Base-by-base conservation (phyloP, 1,284 basidiomycete species). In the Heliocybe sulcata region DNA sequence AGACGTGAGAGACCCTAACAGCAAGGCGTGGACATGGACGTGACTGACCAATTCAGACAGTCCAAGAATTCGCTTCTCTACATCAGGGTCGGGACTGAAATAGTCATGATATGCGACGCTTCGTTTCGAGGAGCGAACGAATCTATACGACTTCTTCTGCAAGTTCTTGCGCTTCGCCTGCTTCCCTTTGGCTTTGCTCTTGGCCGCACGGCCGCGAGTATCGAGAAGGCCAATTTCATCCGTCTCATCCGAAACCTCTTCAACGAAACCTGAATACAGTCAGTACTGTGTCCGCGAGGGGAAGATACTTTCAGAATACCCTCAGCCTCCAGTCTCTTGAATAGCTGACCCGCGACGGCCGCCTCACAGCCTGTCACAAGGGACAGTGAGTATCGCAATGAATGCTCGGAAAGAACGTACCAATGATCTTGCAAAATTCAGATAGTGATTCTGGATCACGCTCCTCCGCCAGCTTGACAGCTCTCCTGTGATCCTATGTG, bases 301-400 rank as follows among this genome's bases (percentile, higher is more conserved):
- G 87, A 12, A 78, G 88, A 89, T 57, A 45, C 25, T 12, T 25
- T 2, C 29, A 1, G 16, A 52, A 45, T 38, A 85, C 88, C 87
- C 76, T 90, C 85, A 27, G 74, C 72, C 65, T 90, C 84, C 14
- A 91, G 74, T 47, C 83, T 72, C 63, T 81, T 83, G 64, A 88
- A 78, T 20, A 89, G 68, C 60, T 85, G 84, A 1, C 77, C 76
- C 26, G 81, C 78, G 9, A 85, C 71, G 23, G 73, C 65, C 35
- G 74, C 70, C 56, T 82, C 74, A 57, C 83, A 83, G 52, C 77
- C 87, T 85, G 56, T 20, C 25, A 50, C 29, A 8, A 49, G 9
- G 25, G 20, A 49, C 38, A 42, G 12, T 29, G 4, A 22, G 23
- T 25, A 29, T 16, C 12, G 47, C 25, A 51, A 26, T 38, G 23